phyloP scores from a whole-genome alignment of 768 basidiomycete species.

The Leucosporidium yakuticum region DNA sequence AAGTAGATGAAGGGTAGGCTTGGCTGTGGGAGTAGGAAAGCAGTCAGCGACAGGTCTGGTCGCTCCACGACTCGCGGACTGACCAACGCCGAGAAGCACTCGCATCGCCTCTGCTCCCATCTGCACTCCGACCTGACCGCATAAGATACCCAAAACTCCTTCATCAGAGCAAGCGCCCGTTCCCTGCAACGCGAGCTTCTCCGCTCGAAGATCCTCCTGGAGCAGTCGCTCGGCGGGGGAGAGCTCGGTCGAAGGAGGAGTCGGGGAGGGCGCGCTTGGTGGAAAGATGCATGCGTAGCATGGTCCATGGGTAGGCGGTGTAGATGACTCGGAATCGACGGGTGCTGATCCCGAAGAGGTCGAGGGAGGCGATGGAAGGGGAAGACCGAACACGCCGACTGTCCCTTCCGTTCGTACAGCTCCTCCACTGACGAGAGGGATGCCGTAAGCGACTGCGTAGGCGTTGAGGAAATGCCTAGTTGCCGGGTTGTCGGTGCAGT shows the following conservation, averaged over 20 bases:
- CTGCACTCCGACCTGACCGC: slow-evolving; percentile 60
- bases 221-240: too few relatives aligned
- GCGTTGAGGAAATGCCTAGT: slow-evolving; percentile 92
- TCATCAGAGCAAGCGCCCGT: slow-evolving; percentile 36
- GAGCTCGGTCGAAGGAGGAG: slow-evolving; percentile 3
- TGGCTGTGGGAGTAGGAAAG: slow-evolving; percentile 48
- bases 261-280: slow-evolving; percentile 60
- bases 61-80: slow-evolving; percentile 20
- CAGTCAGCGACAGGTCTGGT: neutral
- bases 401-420: slow-evolving; percentile 54
- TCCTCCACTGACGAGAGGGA: slow-evolving; percentile 84
- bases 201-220: too few relatives aligned
- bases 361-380: slow-evolving; percentile 11
- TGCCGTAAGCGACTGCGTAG: slow-evolving; percentile 64
- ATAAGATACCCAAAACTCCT: slow-evolving; percentile 52
- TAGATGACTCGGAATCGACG: slow-evolving; percentile 48
- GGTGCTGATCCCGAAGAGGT: neutral
- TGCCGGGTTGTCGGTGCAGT: slow-evolving; percentile 89
- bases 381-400: slow-evolving; percentile 42
- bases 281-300: slow-evolving; percentile 96
- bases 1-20: slow-evolving; percentile 64
- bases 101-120: slow-evolving; percentile 24
- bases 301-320: slow-evolving; percentile 51
- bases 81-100: slow-evolving; percentile 24
- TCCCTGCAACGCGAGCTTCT: slow-evolving; percentile 17